phyloP scores from a whole-genome alignment of 2,329 filamentous ascomycete species.

The Onygenales sp. region DNA sequence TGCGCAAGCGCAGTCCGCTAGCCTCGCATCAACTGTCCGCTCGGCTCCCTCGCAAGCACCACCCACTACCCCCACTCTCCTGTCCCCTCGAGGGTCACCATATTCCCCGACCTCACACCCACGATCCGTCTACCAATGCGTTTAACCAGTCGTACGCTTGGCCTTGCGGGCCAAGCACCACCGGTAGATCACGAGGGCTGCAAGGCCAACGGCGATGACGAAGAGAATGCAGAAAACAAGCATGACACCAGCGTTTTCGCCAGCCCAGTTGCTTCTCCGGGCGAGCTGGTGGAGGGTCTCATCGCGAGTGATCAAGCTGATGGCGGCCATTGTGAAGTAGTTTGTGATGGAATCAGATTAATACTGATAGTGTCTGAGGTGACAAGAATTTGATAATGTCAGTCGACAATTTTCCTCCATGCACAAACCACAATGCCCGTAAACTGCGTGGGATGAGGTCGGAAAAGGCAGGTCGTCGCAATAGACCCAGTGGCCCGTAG shows the following conservation, averaged over 20 bases:
- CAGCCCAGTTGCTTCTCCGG: conserved; percentile 50
- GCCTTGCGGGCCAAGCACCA: conserved; percentile 27
- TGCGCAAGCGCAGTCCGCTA: not conserved
- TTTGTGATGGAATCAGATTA: not conserved
- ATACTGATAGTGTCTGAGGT: not conserved
- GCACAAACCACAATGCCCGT: not conserved
- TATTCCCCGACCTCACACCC: not conserved
- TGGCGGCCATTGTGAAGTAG: conserved; percentile 18
- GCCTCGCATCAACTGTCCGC: not conserved
- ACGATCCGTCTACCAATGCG: not conserved
- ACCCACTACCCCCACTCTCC: too few relatives aligned
- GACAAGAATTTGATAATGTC: not conserved
- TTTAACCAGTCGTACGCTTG: conserved; percentile 3
- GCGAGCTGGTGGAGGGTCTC: conserved; percentile 25
- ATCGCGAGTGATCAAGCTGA: conserved; percentile 17
- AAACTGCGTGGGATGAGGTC: too few relatives aligned
- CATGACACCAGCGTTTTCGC: conserved; percentile 49
- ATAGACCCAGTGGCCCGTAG: too few relatives aligned
- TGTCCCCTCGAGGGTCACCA: not conserved
- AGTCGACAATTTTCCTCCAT: not conserved
- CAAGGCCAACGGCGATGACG: conserved; percentile 43
- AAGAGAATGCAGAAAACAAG: conserved; percentile 55
- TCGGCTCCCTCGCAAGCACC: not conserved
- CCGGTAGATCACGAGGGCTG: conserved; percentile 41
- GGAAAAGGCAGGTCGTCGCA: not conserved